Evolutionary conservation across 176 grass and related monocot species (phyloP), one percentile per base, ranked within the genome.

Genomic region (Themeda triandra): DNA sequence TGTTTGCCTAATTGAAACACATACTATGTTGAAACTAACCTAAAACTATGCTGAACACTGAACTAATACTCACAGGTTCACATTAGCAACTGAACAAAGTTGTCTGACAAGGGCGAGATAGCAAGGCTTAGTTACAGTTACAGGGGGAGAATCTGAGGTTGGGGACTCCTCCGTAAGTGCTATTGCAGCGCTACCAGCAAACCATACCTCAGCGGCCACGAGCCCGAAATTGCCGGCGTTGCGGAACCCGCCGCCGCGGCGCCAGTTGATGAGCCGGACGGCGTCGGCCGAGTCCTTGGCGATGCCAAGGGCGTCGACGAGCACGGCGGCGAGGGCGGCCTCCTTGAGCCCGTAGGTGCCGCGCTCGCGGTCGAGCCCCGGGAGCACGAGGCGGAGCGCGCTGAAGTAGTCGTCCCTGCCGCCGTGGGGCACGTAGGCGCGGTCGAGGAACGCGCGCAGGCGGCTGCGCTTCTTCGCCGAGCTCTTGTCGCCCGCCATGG

Each of bases 311-410:
- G 96, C 93, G 11, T 98, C 96, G 8, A 98, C 87, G 33, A 98
- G 89, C 32, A 77, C 88, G 23, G 91, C 15, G 48, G 96, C 93
- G 40, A 98, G 88, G 37, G 93, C 14, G 3, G 93, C 77, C 89
- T 98, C 96, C 91, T 98, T 95, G 85, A 98, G 91, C 11, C 96
- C 96, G 85, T 98, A 98, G 73, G 96, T 87, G 4, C 91, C 87
- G 56, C 93, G 89, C 87, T 98, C 96, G 48, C 96, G 89, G 91
- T 98, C 96, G 28, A 98, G 92, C 37, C 76, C 78, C 1, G 93
- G 96, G 49, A 98, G 85, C 28, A 92, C 58, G 77, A 98, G 91
- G 29, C 92, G 92, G 27, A 97, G 60, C 44, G 83, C 92, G 83
- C 96, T 95, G 92, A 98, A 98, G 80, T 73, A 95, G 62, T 98